Evolutionary conservation across 306 rosid species (phyloP), one percentile per base, ranked within the genome.

Genomic region (Neltuma alba): DNA sequence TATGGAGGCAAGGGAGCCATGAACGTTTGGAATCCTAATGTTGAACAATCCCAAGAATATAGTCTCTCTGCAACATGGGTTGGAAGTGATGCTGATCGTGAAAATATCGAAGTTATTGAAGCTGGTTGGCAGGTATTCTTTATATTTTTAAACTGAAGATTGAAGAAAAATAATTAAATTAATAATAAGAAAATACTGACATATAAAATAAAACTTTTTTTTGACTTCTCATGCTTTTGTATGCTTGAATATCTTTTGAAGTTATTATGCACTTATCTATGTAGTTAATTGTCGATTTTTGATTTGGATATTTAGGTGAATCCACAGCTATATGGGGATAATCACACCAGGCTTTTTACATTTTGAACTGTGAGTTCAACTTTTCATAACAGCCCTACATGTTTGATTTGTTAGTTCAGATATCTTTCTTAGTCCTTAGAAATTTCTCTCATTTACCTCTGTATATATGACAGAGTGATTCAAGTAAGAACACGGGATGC

Each of bases 111-210:
- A 28, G 70, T 82, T 74, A 88, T 86, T 70, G 88, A 86, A 82
- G 89, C 89, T 38, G 89, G 92, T 78, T 88, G 89, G 92, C 92
- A 88, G 89, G 92, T 86, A 86, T 36, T n/a, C n/a, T n/a, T n/a
- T n/a, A n/a, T n/a, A n/a, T n/a, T n/a, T n/a, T n/a, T n/a, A n/a
- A n/a, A n/a, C n/a, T n/a, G n/a, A n/a, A n/a, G n/a, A n/a, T n/a
- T n/a, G n/a, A n/a, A n/a, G n/a, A n/a, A n/a, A n/a, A n/a, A n/a
- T n/a, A n/a, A n/a, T n/a, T n/a, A n/a, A n/a, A n/a, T n/a, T n/a
- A n/a, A n/a, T n/a, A n/a, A n/a, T n/a, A n/a, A n/a, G n/a, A n/a
- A n/a, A n/a, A n/a, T n/a, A n/a, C n/a, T n/a, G n/a, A n/a, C n/a
- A n/a, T n/a, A n/a, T n/a, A n/a, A n/a, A n/a, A n/a, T n/a, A n/a